Evolutionary conservation across 2,329 filamentous ascomycete species (phyloP).

Genomic region (Rhexocercosporidium sp.): DNA sequence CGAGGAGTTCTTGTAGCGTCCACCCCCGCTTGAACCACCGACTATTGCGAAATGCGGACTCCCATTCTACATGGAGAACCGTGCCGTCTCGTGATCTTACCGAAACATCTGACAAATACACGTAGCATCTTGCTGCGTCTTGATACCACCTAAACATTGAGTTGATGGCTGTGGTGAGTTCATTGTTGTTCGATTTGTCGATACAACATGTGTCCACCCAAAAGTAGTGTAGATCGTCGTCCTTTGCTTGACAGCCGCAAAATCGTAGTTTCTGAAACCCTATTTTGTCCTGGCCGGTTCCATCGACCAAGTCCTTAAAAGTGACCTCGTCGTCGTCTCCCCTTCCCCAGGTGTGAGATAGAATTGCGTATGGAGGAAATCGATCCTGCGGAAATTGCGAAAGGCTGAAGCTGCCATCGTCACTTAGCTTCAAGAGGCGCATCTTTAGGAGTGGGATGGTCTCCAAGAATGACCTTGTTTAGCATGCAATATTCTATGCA

Average conservation of each 20-base stretch:
- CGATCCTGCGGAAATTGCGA: too few species aligned
- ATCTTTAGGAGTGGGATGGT: too few species aligned
- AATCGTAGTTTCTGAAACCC: too few species aligned
- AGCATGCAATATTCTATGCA: too few species aligned
- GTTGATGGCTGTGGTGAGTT: constrained; percentile 24
- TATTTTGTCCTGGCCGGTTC: too few species aligned
- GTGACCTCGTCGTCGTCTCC: constrained; percentile 36
- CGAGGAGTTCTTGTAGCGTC: constrained; percentile 12
- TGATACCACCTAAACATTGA: constrained; percentile 24
- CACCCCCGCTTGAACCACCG: constrained; percentile 7
- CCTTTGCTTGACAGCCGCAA: too few species aligned
- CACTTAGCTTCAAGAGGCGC: too few species aligned
- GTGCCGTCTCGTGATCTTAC: constrained; percentile 14
- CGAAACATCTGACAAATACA: neutral
- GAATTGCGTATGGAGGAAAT: constrained; percentile 36
- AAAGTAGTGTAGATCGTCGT: constrained; percentile 6
- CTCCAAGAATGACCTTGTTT: too few species aligned
- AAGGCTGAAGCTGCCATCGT: too few species aligned
- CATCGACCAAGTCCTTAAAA: constrained; percentile 28
- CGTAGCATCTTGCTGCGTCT: too few species aligned
- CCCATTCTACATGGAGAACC: too few species aligned
- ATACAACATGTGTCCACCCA: constrained; percentile 27
- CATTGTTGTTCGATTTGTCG: constrained; percentile 20
- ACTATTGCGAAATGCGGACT: neutral
- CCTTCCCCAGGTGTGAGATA: constrained; percentile 41